Conservation (phyloP, 208 protist genomes). For the Wallacemonas rigidus region DNA sequence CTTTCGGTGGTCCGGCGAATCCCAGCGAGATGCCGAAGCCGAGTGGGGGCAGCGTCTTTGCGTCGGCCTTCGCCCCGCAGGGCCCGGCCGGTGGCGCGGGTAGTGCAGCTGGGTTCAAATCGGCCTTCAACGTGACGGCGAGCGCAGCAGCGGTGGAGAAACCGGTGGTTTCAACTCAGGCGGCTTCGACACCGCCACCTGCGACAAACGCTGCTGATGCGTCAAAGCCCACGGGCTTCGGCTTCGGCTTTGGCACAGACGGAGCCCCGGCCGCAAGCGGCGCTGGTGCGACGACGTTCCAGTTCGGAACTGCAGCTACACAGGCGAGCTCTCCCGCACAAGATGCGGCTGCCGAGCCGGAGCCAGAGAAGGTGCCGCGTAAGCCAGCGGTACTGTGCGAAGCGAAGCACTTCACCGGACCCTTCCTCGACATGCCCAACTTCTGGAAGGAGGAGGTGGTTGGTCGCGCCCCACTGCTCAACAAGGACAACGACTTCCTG, state of each 20-base stretch:
- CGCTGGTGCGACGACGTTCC: constrained; percentile 17
- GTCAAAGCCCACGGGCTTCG: neutral
- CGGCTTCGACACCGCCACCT: neutral
- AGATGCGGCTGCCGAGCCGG: neutral
- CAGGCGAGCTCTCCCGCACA: constrained; percentile 14
- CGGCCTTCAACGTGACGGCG: constrained; percentile 1
- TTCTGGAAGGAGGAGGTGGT: constrained; percentile 87
- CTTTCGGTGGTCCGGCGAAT: neutral
- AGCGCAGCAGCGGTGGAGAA: neutral
- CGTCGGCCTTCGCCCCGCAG: neutral
- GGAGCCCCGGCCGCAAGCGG: neutral
- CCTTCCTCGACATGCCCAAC: constrained; percentile 77
- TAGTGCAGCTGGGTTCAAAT: neutral
- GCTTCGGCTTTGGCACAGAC: constrained; percentile 6
- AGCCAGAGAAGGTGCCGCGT: constrained; percentile 26
- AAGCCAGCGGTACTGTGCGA: constrained; percentile 53
- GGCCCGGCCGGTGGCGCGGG: neutral
- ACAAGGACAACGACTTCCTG: constrained; percentile 85
- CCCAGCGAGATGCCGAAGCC: too few species aligned
- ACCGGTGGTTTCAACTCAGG: neutral
- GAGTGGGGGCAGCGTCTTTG: neutral
- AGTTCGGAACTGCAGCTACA: constrained; percentile 7
- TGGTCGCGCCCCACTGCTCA: constrained; percentile 64
- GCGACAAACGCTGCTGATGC: neutral
- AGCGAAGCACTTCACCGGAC: constrained; percentile 75